Percentiles rank a stretch among this genome's conserved stretches.
Conservation (phyloP, 768 basidiomycete genomes). For the Dacryopinax spathularia region DNA sequence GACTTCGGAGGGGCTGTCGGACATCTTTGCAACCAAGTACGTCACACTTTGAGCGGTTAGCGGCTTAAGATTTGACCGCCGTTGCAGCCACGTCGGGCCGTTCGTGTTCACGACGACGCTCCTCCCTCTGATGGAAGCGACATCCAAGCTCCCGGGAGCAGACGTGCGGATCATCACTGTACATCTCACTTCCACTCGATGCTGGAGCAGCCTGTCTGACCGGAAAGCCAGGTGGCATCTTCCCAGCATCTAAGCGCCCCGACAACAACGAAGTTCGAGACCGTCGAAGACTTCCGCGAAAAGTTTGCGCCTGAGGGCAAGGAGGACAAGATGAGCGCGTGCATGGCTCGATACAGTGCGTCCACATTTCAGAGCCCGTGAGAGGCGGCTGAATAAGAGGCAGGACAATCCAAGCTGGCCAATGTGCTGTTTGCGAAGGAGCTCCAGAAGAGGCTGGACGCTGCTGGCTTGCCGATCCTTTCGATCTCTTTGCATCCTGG, state of each 20-base stretch:
- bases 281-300: too few species aligned
- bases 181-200: not conserved
- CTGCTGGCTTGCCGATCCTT: not conserved
- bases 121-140: slow-evolving; percentile 10
- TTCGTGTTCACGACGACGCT: slow-evolving; percentile 10
- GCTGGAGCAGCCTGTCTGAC: too few species aligned
- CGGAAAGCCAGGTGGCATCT: too few species aligned
- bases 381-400: too few species aligned
- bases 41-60: not conserved
- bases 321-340: too few species aligned
- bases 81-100: slow-evolving; percentile 5
- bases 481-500: not conserved
- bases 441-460: not conserved
- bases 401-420: not conserved
- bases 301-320: too few species aligned
- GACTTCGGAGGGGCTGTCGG: not conserved
- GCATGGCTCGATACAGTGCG: too few species aligned
- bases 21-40: not conserved
- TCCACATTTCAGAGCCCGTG: too few species aligned
- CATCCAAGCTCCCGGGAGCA: slow-evolving; percentile 4
- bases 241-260: too few species aligned
- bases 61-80: too few species aligned
- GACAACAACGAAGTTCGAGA: too few species aligned
- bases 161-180: slow-evolving; percentile 13
- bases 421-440: not conserved